Percentiles rank a stretch among this genome's conserved stretches.
Evolutionary conservation across 2,329 filamentous ascomycete species (phyloP).

Genomic region (Nannizzia gypsea): DNA sequence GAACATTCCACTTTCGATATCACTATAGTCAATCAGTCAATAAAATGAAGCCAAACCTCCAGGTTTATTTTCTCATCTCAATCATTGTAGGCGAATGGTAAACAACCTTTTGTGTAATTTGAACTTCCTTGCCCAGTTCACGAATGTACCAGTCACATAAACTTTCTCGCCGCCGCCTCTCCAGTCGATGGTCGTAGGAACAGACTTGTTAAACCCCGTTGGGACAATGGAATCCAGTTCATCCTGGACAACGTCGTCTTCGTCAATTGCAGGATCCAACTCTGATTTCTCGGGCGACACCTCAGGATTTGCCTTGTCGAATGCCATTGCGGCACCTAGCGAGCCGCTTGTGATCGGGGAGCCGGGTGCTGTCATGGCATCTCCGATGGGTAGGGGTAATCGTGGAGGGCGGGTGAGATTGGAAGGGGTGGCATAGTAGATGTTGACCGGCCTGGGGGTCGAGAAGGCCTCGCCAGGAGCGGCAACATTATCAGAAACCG

Average conservation of each 20-base stretch:
- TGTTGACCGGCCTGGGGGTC: conserved; percentile 35
- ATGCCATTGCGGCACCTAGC: conserved; percentile 38
- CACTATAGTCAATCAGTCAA: conserved; percentile 13
- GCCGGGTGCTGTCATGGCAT: conserved; percentile 78
- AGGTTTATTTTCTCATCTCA: neutral
- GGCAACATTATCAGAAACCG: conserved; percentile 21
- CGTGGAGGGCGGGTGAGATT: conserved; percentile 57
- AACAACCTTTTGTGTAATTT: conserved; percentile 60
- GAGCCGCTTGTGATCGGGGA: conserved; percentile 64
- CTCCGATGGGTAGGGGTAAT: conserved; percentile 82
- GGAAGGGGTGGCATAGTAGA: conserved; percentile 33
- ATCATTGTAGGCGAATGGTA: neutral
- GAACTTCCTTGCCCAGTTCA: conserved; percentile 93
- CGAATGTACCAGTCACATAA: conserved; percentile 94
- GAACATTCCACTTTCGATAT: conserved; percentile 47
- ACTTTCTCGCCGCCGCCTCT: conserved; percentile 70
- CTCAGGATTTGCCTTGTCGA: conserved; percentile 23
- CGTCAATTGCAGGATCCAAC: conserved; percentile 48
- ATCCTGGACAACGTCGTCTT: conserved; percentile 65
- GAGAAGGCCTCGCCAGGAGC: conserved; percentile 16
- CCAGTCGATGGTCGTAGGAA: conserved; percentile 83
- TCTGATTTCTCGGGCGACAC: conserved; percentile 46
- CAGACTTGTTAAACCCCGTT: conserved; percentile 56
- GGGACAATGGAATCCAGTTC: conserved; percentile 55
- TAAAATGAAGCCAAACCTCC: neutral